Percentiles rank a stretch among this genome's conserved stretches.
Evolutionary conservation across 305 asterid genomes (phyloP).

Genomic region (Fraxinus xanthoxyloides): DNA sequence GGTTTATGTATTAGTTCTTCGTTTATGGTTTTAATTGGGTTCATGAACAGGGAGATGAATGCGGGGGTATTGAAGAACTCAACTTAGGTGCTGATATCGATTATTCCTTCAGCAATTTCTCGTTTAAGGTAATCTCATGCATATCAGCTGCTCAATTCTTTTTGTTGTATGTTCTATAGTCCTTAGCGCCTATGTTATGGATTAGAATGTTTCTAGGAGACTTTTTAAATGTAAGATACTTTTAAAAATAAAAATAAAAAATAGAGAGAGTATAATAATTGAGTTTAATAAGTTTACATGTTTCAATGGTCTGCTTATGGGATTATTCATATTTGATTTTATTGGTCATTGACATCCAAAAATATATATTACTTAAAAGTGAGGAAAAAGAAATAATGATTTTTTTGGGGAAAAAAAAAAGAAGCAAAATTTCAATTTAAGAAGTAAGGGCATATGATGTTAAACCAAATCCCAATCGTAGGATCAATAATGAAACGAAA

Average conservation of each 20-base stretch:
- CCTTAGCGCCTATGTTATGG: background rate
- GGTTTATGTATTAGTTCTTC: background rate
- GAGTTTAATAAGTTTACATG: too few species aligned
- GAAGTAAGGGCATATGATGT: background rate
- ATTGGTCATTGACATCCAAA: background rate
- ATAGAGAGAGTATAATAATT: too few species aligned
- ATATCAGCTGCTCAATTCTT: background rate
- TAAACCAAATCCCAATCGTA: background rate
- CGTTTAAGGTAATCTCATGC: constrained; percentile 67
- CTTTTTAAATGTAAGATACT: too few species aligned
- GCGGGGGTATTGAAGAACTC: constrained; percentile 62
- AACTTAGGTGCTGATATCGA: constrained; percentile 65
- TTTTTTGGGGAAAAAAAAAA: too few species aligned
- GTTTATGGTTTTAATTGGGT: background rate
- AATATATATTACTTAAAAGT: too few species aligned
- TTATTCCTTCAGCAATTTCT: constrained; percentile 95
- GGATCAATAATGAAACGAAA: background rate
- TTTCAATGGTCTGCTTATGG: too few species aligned
- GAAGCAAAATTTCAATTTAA: too few species aligned
- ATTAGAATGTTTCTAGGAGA: background rate
- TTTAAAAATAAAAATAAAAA: too few species aligned
- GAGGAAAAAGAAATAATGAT: too few species aligned
- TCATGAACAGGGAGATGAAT: constrained; percentile 67
- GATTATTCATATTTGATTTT: background rate
- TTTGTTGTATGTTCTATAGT: background rate